Evolutionary conservation across 257 asterid species (phyloP).

Genomic region (Rauvolfia tetraphylla): DNA sequence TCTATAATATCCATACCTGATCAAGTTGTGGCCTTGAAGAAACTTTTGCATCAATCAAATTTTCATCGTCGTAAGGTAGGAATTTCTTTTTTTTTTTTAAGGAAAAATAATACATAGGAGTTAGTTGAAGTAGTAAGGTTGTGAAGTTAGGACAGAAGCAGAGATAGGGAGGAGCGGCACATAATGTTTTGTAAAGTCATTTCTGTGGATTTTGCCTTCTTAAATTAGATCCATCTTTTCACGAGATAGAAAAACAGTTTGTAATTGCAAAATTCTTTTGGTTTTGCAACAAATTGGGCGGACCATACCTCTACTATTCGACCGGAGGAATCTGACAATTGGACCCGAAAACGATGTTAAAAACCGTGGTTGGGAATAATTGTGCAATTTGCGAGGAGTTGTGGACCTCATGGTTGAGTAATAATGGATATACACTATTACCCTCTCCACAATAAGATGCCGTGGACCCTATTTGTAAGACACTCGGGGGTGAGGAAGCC

Average conservation of each 20-base stretch:
- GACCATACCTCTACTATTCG: background rate
- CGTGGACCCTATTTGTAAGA: background rate
- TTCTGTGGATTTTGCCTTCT: too few species aligned
- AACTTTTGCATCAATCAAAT: too few species aligned
- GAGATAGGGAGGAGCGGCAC: too few species aligned
- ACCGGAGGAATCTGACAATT: background rate
- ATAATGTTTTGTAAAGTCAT: too few species aligned
- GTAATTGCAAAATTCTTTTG: background rate
- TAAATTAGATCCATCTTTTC: background rate
- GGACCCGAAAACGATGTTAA: background rate
- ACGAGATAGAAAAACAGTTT: background rate
- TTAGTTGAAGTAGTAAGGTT: too few species aligned
- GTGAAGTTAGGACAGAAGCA: too few species aligned
- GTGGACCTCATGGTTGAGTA: slow-evolving; percentile 13
- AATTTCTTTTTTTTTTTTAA: too few species aligned
- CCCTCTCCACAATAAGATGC: background rate
- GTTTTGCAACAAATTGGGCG: background rate
- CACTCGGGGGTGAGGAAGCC: slow-evolving; percentile 16
- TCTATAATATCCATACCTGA: too few species aligned
- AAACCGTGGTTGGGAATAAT: background rate
- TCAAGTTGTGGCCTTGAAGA: too few species aligned
- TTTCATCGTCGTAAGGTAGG: too few species aligned
- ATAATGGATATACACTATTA: slow-evolving; percentile 3
- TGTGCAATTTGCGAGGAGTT: background rate
- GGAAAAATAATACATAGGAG: too few species aligned